Percentiles rank a stretch among this genome's conserved stretches.
Conservation (phyloP, 1,139 yeast genomes). For the Nematodospora anomalae region DNA sequence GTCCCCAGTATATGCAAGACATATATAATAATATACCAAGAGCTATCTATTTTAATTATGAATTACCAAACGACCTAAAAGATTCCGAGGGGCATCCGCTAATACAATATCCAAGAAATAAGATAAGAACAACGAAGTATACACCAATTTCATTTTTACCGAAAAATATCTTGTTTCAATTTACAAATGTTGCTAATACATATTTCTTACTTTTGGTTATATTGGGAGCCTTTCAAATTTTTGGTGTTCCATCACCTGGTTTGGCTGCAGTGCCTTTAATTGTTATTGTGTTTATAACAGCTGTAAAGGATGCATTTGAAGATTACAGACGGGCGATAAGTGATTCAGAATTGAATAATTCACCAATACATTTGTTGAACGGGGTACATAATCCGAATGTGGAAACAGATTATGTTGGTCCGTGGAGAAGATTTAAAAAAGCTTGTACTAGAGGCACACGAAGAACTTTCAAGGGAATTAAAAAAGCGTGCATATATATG, state of each 20-base stretch:
- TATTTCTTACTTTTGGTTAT: slow-evolving; percentile 82
- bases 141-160: slow-evolving; percentile 89
- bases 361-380: slow-evolving; percentile 71
- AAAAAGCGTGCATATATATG: slow-evolving; percentile 22
- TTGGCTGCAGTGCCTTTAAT: slow-evolving; percentile 91
- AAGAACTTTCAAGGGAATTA: slow-evolving; percentile 21
- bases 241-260: slow-evolving; percentile 90
- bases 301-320: slow-evolving; percentile 89
- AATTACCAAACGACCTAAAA: slow-evolving; percentile 31
- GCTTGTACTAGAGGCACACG: slow-evolving; percentile 28
- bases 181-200: slow-evolving; percentile 84
- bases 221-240: slow-evolving; percentile 82
- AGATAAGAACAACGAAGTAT: slow-evolving; percentile 93
- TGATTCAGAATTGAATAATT: slow-evolving; percentile 85
- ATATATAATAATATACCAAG: slow-evolving; percentile 40
- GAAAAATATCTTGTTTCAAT: slow-evolving; percentile 76
- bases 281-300: slow-evolving; percentile 86
- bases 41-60: slow-evolving; percentile 38
- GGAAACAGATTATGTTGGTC: slow-evolving; percentile 60
- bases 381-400: slow-evolving; percentile 78
- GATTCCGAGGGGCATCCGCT: slow-evolving; percentile 56
- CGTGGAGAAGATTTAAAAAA: slow-evolving; percentile 68
- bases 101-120: slow-evolving; percentile 70
- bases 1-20: slow-evolving; percentile 38
- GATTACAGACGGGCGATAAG: slow-evolving; percentile 81